Percentiles rank a stretch among this genome's conserved stretches.
Evolutionary conservation across 495 filamentous ascomycete genomes (phyloP).

Genomic region (Penicillium odoratum): DNA sequence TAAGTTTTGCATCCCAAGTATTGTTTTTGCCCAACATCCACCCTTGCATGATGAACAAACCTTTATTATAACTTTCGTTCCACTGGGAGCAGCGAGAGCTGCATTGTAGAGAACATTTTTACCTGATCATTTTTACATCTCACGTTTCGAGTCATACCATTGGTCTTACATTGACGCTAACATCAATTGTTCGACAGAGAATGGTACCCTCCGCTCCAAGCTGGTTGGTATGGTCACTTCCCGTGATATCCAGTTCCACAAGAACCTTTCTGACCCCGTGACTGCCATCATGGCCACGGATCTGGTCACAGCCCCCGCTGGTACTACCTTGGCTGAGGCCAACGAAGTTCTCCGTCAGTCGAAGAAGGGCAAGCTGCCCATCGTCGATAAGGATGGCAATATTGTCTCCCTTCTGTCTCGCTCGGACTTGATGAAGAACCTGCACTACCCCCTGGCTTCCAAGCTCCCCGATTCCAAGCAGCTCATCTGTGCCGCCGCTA

Average conservation of each 20-base stretch:
- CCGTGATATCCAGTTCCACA: conserved; percentile 95
- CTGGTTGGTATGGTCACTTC: conserved; percentile 96
- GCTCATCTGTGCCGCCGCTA: conserved; percentile 90
- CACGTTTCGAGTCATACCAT: conserved; percentile 27
- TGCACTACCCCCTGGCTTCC: conserved; percentile 93
- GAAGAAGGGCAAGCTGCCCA: conserved; percentile 99
- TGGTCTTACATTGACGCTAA: conserved; percentile 29
- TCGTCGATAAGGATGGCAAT: conserved; percentile 84
- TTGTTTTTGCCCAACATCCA: conserved; percentile 16
- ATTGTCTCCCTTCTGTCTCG: conserved; percentile 93
- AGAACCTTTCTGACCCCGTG: conserved; percentile 65
- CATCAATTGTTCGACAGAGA: conserved; percentile 57
- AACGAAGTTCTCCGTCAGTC: conserved; percentile 91
- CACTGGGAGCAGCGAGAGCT: conserved; percentile 81
- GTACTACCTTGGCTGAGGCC: conserved; percentile 82
- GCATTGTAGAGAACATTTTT: conserved; percentile 73
- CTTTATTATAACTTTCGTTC: conserved; percentile 99
- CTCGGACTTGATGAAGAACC: conserved; percentile 98
- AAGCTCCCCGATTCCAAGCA: conserved; percentile 98
- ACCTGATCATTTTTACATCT: conserved; percentile 33
- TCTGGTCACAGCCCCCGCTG: conserved; percentile 83
- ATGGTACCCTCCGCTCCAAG: conserved; percentile 88
- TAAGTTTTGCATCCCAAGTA: conserved; percentile 50
- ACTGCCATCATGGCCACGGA: conserved; percentile 94
- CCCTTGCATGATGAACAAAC: conserved; percentile 67